Base-by-base conservation (phyloP, 805 yeast species). In the Candida patagonica region DNA sequence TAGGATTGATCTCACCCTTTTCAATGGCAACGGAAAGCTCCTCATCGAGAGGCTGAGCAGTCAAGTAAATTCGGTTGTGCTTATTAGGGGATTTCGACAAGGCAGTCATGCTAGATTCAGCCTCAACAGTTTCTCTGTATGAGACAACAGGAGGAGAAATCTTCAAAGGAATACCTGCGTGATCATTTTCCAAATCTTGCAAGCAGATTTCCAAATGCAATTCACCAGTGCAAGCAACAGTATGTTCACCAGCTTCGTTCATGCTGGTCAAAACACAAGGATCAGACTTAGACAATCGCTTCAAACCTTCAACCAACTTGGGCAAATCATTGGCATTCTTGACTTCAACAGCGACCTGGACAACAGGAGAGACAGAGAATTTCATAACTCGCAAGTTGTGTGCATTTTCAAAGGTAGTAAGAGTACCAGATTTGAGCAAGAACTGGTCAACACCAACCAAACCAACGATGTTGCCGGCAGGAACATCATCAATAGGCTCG, bases 401-500 rank as follows among this genome's bases (percentile, higher is more conserved):
- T 58, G 98, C 83, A 60, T 85, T 70, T 69, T 92, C 97, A 66
- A 72, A 73, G 68, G 96, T 89, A 75, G 98, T 92, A 65, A 89
- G 74, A 63, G 98, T 89, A 87, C 97, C 98, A 63, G 95, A 84
- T 78, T 89, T 89, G 73, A 89, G 84, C 75, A 89, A 83, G 85
- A 88, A 89, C 80, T 89, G 98, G 75, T 89, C 98, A 62, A 89
- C 84, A 88, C 98, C 98, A 63, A 89, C 97, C 69, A 89, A 76
- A 87, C 97, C 98, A 66, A 88, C 79, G 81, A 89, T 89, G 95
- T 89, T 89, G 85, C 98, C 98, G 61, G 97, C 96, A 68, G 98
- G 97, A 76, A 94, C 84, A 76, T 89, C 97, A 63, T 89, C 97
- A 63, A 89, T 89, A 66, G 89, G 86, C 79, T 89, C 98, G 63